Conservation (phyloP, 768 basidiomycete species). For the Hericium coralloides region DNA sequence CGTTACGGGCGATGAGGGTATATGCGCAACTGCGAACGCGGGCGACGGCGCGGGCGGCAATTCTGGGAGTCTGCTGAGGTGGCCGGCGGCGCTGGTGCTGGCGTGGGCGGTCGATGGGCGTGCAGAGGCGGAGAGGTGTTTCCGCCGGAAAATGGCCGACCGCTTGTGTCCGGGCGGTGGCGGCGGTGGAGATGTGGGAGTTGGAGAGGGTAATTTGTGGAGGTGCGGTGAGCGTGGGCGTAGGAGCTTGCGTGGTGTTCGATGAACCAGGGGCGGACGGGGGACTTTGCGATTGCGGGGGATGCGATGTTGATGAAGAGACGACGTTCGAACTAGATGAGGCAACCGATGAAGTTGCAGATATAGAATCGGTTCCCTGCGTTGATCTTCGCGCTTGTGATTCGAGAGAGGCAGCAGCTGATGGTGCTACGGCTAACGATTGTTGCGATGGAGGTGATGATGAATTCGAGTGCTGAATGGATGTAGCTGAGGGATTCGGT, state of each 20-base stretch:
- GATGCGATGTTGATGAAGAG: neutral
- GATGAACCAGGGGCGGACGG: neutral
- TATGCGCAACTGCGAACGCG: neutral
- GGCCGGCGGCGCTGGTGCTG: neutral
- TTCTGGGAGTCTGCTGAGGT: neutral
- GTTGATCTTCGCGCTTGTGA: neutral
- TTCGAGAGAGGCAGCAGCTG: neutral
- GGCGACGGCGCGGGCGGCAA: neutral
- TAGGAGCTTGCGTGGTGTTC: neutral
- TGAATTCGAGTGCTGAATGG: neutral
- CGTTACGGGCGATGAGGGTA: neutral
- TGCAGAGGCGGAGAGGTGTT: neutral
- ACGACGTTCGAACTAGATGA: neutral
- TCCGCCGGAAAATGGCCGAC: conserved; percentile 8
- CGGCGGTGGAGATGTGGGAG: neutral
- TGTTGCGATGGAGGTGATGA: neutral
- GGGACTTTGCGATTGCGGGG: neutral
- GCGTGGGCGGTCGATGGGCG: neutral
- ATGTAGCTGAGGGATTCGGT: neutral
- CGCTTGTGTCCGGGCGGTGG: conserved; percentile 15
- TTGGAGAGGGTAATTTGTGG: neutral
- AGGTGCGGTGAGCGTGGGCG: neutral
- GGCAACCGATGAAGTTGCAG: neutral
- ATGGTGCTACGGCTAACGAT: neutral
- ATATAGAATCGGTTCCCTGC: neutral